Percentiles rank a stretch among this genome's conserved stretches.
Evolutionary conservation across 2,329 filamentous ascomycete genomes (phyloP).

Genomic region (Parastagonospora nodorum): DNA sequence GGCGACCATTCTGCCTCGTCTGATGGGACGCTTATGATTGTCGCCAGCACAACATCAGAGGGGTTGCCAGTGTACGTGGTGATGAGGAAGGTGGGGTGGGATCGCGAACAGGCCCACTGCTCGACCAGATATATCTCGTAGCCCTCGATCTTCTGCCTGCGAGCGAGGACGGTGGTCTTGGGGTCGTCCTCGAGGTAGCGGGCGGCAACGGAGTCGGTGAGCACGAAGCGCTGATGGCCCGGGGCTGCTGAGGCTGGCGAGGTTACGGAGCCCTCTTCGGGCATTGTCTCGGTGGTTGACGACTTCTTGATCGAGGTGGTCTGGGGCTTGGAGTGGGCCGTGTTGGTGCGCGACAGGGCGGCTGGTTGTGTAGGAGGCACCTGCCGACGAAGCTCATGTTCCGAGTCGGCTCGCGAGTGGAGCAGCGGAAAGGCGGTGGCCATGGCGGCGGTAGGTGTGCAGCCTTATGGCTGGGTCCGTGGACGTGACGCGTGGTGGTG

Average conservation of each 20-base stretch:
- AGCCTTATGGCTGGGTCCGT: neutral
- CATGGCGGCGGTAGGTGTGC: conserved; percentile 17
- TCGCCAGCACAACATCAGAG: conserved; percentile 76
- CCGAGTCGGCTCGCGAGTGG: conserved; percentile 22
- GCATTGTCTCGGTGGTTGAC: conserved; percentile 16
- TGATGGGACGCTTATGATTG: conserved; percentile 79
- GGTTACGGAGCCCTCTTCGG: conserved; percentile 13
- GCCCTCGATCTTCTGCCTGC: conserved; percentile 71
- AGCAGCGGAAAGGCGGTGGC: conserved; percentile 22
- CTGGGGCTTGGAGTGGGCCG: conserved; percentile 17
- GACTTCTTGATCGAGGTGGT: conserved; percentile 7
- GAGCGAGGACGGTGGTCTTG: conserved; percentile 74
- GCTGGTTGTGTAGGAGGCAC: conserved; percentile 33
- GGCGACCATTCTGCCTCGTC: conserved; percentile 82
- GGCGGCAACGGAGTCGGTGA: conserved; percentile 70
- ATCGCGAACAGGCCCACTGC: conserved; percentile 94
- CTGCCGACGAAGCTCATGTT: conserved; percentile 35
- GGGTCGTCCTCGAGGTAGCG: conserved; percentile 82
- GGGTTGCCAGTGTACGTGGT: conserved; percentile 90
- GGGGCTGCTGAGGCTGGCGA: conserved; percentile 31
- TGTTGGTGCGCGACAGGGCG: conserved; percentile 21
- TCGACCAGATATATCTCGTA: conserved; percentile 96
- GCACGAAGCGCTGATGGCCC: conserved; percentile 62
- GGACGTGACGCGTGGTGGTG: neutral
- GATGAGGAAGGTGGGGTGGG: conserved; percentile 88